These are phyloP conservation scores for Cyathus striatus DNA, from an alignment of 768 basidiomycete species.

Conservation along the genomic window DNA sequence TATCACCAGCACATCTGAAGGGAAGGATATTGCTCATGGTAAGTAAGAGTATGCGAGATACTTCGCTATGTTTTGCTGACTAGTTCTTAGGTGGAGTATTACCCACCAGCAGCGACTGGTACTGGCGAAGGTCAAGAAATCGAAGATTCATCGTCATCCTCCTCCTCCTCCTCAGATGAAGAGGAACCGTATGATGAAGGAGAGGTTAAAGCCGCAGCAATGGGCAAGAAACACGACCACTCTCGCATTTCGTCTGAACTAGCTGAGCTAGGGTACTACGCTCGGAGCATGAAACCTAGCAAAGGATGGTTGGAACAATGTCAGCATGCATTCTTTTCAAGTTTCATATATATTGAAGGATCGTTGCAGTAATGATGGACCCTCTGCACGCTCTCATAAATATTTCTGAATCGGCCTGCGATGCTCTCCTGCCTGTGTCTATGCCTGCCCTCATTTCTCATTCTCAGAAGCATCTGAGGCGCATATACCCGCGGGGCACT, in stretches of 20 bases:
- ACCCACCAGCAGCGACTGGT: slow-evolving; percentile 24
- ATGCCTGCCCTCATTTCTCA: slow-evolving; percentile 34
- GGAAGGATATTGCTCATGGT: slow-evolving; percentile 61
- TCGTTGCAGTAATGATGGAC: slow-evolving; percentile 26
- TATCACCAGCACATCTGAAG: slow-evolving; percentile 41
- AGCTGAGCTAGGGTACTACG: slow-evolving; percentile 53
- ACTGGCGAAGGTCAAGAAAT: slow-evolving; percentile 13
- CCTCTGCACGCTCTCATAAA: slow-evolving; percentile 54
- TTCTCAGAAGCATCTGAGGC: slow-evolving; percentile 38
- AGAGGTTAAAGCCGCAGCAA: slow-evolving; percentile 9
- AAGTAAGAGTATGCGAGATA: too few species aligned
- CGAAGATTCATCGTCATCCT: slow-evolving; percentile 11
- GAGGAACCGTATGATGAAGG: slow-evolving; percentile 19
- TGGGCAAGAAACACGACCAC: slow-evolving; percentile 10
- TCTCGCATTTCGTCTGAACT: slow-evolving; percentile 43
- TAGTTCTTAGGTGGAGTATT: slow-evolving; percentile 58
- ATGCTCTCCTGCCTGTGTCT: slow-evolving; percentile 31
- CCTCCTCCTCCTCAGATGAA: slow-evolving; percentile 17
- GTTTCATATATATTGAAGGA: neutral
- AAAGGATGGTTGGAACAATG: slow-evolving; percentile 44
- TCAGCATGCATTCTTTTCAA: slow-evolving; percentile 10
- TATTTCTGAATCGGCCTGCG: slow-evolving; percentile 47
- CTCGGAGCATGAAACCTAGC: slow-evolving; percentile 56
- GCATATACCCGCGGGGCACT: slow-evolving; percentile 55
- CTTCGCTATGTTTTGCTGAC: too few species aligned